phyloP scores from a whole-genome alignment of 2,329 filamentous ascomycete species.

The Fusarium sp. region DNA sequence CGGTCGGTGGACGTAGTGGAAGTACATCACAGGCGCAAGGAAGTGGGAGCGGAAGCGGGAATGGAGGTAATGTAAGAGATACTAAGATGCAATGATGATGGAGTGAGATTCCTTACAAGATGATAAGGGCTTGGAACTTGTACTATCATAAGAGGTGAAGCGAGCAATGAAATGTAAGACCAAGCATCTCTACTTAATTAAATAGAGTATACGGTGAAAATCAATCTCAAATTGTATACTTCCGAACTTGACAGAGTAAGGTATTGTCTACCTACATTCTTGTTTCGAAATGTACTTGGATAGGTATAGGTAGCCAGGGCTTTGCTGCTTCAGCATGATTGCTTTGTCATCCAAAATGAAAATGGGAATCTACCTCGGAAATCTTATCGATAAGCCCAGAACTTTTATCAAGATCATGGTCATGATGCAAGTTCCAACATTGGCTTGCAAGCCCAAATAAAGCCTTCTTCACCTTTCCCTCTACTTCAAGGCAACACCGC shows the following conservation, averaged over 20 bases:
- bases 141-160: constrained; percentile 24
- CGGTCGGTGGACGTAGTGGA: constrained; percentile 40
- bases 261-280: too few species aligned
- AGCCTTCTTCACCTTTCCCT: constrained; percentile 8
- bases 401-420: constrained; percentile 15
- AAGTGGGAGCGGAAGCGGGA: not conserved
- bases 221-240: not conserved
- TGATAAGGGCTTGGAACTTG: constrained; percentile 27
- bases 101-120: constrained; percentile 23
- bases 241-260: too few species aligned
- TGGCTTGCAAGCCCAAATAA: not conserved
- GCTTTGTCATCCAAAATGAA: constrained; percentile 22
- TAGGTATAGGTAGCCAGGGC: too few species aligned
- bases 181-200: constrained; percentile 25
- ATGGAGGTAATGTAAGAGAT: constrained; percentile 16
- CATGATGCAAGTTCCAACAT: not conserved
- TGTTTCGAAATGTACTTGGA: too few species aligned
- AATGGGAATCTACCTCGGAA: constrained; percentile 6
- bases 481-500: constrained; percentile 1
- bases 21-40: constrained; percentile 29
- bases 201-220: not conserved
- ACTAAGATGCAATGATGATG: constrained; percentile 43
- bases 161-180: constrained; percentile 27
- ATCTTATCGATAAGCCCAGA: constrained; percentile 25
- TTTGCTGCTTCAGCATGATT: not conserved